Conservation (phyloP, 129 eudicot genomes). For the Logfia minima region DNA sequence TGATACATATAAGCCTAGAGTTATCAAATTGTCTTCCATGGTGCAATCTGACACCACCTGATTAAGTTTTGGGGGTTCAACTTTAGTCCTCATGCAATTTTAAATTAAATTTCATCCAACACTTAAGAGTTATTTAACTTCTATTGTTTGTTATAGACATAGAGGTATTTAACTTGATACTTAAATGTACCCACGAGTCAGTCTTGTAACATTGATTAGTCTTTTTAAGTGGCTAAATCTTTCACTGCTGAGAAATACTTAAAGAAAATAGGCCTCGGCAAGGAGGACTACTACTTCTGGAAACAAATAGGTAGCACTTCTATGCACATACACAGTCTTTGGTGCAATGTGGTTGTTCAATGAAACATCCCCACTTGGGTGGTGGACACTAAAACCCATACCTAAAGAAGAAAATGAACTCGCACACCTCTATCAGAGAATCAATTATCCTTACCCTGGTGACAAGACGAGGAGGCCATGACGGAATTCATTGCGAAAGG, state of each 20-base stretch:
- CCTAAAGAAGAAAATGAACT: slow-evolving; percentile 91
- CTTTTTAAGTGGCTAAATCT: slow-evolving; percentile 40
- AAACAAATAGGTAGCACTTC: slow-evolving; percentile 78
- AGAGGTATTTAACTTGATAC: background rate
- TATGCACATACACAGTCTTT: slow-evolving; percentile 73
- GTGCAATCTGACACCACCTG: background rate
- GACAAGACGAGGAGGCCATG: slow-evolving; percentile 96
- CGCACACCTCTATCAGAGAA: slow-evolving; percentile 75
- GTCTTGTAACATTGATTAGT: slow-evolving; percentile 18
- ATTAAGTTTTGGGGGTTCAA: background rate
- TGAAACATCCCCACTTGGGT: slow-evolving; percentile 92
- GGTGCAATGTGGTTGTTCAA: slow-evolving; percentile 83
- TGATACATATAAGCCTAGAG: background rate
- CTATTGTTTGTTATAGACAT: background rate
- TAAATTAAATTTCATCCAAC: background rate
- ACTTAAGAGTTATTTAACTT: background rate
- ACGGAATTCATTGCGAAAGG: slow-evolving; percentile 81
- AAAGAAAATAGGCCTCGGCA: slow-evolving; percentile 74
- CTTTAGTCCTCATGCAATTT: background rate
- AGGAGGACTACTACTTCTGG: slow-evolving; percentile 74
- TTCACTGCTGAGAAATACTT: slow-evolving; percentile 61
- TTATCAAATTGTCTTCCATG: background rate
- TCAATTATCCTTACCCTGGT: slow-evolving; percentile 86
- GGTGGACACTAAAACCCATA: slow-evolving; percentile 88
- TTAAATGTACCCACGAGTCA: background rate